phyloP scores from a whole-genome alignment of 306 rosid genomes.

The Cyamopsis tetragonoloba region DNA sequence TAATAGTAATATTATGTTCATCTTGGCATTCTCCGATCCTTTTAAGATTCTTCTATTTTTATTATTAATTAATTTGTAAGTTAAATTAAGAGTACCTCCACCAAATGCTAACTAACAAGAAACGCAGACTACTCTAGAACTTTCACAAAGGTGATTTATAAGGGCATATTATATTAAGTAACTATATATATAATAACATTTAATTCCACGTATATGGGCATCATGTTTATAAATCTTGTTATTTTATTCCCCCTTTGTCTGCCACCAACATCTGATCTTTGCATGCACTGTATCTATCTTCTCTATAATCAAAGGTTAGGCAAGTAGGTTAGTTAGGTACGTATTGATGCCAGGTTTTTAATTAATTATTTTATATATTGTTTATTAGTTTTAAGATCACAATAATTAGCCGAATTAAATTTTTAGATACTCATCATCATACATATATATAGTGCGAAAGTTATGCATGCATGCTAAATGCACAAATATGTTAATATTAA shows the following conservation, averaged over 20 bases:
- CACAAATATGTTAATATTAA: no score
- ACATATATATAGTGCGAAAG: not conserved
- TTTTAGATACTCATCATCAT: no score
- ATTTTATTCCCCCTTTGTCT: not conserved
- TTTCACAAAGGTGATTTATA: not conserved
- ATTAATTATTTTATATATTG: no score
- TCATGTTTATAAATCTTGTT: not conserved
- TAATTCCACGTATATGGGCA: slow-evolving; percentile 8
- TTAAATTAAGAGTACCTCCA: not conserved
- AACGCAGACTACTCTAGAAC: not conserved
- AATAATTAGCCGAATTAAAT: no score
- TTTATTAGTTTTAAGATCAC: not conserved
- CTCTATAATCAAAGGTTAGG: not conserved
- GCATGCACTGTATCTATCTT: not conserved
- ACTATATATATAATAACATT: no score
- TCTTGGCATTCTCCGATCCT: not conserved
- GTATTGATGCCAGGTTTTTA: not conserved
- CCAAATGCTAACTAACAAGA: not conserved
- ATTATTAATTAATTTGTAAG: no score
- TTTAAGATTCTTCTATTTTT: not conserved
- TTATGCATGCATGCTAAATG: not conserved
- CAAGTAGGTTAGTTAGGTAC: not conserved
- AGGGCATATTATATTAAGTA: not conserved
- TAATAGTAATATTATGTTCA: not conserved
- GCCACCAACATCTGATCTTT: not conserved